Base-by-base conservation (phyloP, 1,284 basidiomycete species). In the Ganoderma lucidum region DNA sequence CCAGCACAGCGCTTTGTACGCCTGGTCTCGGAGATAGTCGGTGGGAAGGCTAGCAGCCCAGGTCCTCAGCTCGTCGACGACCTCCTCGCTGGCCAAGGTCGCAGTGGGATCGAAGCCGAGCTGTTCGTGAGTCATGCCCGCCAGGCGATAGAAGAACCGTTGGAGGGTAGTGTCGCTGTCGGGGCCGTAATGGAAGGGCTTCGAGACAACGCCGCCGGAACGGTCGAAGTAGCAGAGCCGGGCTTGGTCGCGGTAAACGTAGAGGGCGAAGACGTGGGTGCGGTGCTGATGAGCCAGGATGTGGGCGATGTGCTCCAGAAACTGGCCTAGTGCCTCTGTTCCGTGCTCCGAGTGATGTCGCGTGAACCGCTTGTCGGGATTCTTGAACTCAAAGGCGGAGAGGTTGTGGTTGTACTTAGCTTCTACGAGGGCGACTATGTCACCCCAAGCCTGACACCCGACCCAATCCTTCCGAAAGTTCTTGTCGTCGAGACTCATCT, bases 41-140 rank as follows among this genome's bases (percentile, higher is more conserved):
- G 41, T 35, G 23, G 45, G 19, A 6, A 51, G 6, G 45, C 19
- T 23, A 19, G 45, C 45, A 6, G 17, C 45, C 45, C 45, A 51
- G 23, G 15, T 23, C 45, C 45, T 51, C 19, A 51, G 45, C 14
- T 51, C 45, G 45, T 51, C 19, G 19, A 51, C 45, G 19, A 51
- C 45, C 19, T 23, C 23, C 23, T 51, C 17, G 45, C 23, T 62
- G 1, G 70, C 69, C 1, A 60, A 30, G 9, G 32, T 23, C n/a
- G 72, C 73, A 6, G 75, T 73, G 8, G 67, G 48, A 63, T 78
- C 78, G 58, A 68, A 62, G 1, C 78, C 78, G 8, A 73, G 74
- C 32, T 71, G 44, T 12, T 51, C 62, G 32, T 28, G 60, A 19
- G 65, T 59, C 51, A 73, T 65, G 35, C 65, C 62, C 15, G 66